phyloP scores from a whole-genome alignment of 2,329 filamentous ascomycete genomes.

The Calonectria honghensis region DNA sequence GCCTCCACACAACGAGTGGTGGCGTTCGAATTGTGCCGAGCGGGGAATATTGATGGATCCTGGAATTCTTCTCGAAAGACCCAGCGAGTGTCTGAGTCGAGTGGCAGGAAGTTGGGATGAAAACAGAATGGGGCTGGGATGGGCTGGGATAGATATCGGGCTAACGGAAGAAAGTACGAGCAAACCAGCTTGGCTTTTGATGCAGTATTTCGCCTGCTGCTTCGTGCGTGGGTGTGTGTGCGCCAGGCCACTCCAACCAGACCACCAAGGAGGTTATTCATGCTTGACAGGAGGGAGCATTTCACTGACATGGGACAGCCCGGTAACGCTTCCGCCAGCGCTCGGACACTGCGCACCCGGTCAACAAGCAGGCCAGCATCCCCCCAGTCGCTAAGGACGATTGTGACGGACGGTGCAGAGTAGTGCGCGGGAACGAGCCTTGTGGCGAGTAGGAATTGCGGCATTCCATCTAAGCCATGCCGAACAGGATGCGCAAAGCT shows the following conservation, averaged over 20 bases:
- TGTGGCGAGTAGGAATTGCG: constrained; percentile 26
- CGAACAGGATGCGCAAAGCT: constrained; percentile 27
- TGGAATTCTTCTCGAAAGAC: constrained; percentile 48
- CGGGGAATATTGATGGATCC: constrained; percentile 40
- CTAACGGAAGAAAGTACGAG: not conserved
- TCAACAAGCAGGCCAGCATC: constrained; percentile 27
- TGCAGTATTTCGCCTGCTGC: constrained; percentile 19
- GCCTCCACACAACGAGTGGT: constrained; percentile 41
- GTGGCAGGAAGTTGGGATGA: constrained; percentile 32
- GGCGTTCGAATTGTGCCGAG: constrained; percentile 49
- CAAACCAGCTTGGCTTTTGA: constrained; percentile 17
- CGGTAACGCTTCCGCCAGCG: constrained; percentile 40
- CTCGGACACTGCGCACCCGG: constrained; percentile 43
- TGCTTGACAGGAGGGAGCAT: constrained; percentile 36
- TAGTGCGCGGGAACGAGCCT: constrained; percentile 28
- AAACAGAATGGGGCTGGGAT: constrained; percentile 24
- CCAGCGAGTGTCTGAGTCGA: constrained; percentile 30
- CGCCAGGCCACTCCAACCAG: constrained; percentile 37
- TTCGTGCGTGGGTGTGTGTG: not conserved
- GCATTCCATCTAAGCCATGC: constrained; percentile 26
- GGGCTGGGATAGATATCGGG: constrained; percentile 10
- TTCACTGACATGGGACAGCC: constrained; percentile 35
- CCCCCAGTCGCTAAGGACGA: constrained; percentile 34
- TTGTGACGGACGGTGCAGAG: constrained; percentile 22
- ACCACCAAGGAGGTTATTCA: constrained; percentile 42